These are phyloP conservation scores for Corniculantispora saksenae DNA, from an alignment of 2,329 filamentous ascomycete genomes.

Conservation along the genomic window DNA sequence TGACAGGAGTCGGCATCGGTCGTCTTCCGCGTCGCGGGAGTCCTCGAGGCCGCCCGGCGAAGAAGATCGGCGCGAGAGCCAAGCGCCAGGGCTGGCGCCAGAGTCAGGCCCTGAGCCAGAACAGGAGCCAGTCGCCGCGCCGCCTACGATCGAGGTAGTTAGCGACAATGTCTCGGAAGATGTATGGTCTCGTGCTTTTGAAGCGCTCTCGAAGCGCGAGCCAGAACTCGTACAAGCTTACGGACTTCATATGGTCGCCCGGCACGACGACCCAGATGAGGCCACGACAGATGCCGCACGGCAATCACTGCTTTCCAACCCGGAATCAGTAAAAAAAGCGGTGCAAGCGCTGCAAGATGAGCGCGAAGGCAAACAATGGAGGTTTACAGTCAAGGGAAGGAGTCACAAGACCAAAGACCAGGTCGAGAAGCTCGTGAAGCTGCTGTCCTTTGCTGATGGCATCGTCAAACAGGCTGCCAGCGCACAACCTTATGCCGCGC, in stretches of 20 bases:
- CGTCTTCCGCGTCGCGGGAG: too few species aligned
- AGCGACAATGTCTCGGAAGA: too few species aligned
- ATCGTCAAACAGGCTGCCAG: background rate
- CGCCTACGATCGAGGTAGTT: too few species aligned
- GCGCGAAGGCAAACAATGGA: constrained; percentile 1
- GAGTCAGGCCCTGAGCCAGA: too few species aligned
- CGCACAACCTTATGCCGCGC: background rate
- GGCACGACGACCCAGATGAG: too few species aligned
- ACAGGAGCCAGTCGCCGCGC: too few species aligned
- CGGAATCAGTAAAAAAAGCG: background rate
- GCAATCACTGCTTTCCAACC: background rate
- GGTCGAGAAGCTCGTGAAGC: constrained; percentile 6
- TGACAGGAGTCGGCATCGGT: too few species aligned
- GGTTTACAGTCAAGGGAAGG: background rate
- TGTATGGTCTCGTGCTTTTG: background rate
- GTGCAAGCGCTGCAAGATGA: background rate
- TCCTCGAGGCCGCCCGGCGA: too few species aligned
- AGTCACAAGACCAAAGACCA: background rate
- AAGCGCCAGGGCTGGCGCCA: too few species aligned
- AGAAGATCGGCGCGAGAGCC: too few species aligned
- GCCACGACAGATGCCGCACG: too few species aligned
- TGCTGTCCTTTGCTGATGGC: background rate
- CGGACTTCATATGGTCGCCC: background rate
- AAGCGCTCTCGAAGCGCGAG: background rate
- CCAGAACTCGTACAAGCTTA: background rate